Evolutionary conservation across 2,329 filamentous ascomycete species (phyloP).

Genomic region (Aspergillus udagawae): DNA sequence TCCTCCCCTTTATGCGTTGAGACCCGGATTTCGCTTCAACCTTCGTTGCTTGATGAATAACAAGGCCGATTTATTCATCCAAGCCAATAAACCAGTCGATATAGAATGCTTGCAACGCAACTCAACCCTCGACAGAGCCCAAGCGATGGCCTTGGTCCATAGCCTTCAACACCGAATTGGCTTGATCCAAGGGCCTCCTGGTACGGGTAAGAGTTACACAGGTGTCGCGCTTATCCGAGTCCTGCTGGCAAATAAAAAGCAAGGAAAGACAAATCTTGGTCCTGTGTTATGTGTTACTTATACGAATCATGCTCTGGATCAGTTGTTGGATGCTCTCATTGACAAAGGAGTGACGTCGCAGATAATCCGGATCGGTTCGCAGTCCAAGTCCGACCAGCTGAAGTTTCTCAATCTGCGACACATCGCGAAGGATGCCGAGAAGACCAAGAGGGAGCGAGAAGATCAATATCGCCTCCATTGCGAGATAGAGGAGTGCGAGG

Average conservation of each 20-base stretch:
- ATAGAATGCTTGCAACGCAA: conserved; percentile 5
- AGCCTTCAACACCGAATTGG: conserved; percentile 11
- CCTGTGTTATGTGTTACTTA: conserved; percentile 48
- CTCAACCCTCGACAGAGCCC: conserved; percentile 13
- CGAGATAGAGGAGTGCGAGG: conserved; percentile 12
- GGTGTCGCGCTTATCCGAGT: conserved; percentile 22
- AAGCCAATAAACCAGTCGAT: conserved; percentile 6
- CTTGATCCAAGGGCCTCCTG: conserved; percentile 23
- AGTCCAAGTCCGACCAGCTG: conserved; percentile 52
- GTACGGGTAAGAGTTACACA: conserved; percentile 21
- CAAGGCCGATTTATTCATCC: conserved; percentile 6
- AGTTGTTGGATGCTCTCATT: conserved; percentile 58
- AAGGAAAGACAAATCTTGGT: conserved; percentile 29
- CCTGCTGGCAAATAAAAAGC: conserved; percentile 22
- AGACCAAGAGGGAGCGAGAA: conserved; percentile 22
- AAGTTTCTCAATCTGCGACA: conserved; percentile 46
- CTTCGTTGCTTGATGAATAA: conserved; percentile 18
- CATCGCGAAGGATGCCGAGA: conserved; percentile 31
- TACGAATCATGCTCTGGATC: conserved; percentile 53
- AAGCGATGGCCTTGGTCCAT: conserved; percentile 11
- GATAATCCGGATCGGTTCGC: conserved; percentile 59
- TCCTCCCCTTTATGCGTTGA: conserved; percentile 50
- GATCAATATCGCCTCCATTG: conserved; percentile 6
- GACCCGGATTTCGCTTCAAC: conserved; percentile 46
- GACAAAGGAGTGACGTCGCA: conserved; percentile 25